Evolutionary conservation across 495 filamentous ascomycete species (phyloP).

Genomic region (Tuber brumale): DNA sequence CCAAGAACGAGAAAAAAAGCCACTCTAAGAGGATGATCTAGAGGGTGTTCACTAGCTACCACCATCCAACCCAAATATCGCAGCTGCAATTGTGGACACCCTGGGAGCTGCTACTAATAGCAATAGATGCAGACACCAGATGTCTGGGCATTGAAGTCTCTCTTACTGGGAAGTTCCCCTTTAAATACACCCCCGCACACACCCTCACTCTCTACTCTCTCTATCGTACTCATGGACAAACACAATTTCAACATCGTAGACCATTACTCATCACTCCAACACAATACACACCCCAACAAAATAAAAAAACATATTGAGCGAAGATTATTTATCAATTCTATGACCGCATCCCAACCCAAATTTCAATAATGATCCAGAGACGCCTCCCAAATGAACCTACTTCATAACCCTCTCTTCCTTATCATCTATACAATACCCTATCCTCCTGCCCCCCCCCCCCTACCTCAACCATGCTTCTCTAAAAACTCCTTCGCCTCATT

Average conservation of each 20-base stretch:
- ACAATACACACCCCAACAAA: background rate
- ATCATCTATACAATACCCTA: background rate
- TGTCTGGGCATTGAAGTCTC: background rate
- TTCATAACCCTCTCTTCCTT: background rate
- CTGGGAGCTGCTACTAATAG: background rate
- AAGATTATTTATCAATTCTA: slow-evolving; percentile 5
- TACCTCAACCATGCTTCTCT: slow-evolving; percentile 57
- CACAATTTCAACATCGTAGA: background rate
- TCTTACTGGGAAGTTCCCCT: background rate
- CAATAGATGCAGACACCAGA: background rate
- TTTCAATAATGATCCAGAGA: background rate
- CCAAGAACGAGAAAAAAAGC: background rate
- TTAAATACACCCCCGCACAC: background rate
- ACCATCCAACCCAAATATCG: background rate
- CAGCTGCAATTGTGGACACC: background rate
- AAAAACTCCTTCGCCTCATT: slow-evolving; percentile 97
- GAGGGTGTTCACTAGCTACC: background rate
- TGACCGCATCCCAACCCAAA: background rate
- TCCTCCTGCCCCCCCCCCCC: background rate
- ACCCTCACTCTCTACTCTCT: too few species aligned
- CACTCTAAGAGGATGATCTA: background rate
- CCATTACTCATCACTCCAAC: background rate
- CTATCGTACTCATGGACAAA: background rate
- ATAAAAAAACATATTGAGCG: background rate
- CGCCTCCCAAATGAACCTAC: slow-evolving; percentile 1